Percentiles rank a stretch among this genome's conserved stretches.
Evolutionary conservation across 192 early-diverging fungal genomes (phyloP).

Genomic region (Hyaloraphidium curvatum): DNA sequence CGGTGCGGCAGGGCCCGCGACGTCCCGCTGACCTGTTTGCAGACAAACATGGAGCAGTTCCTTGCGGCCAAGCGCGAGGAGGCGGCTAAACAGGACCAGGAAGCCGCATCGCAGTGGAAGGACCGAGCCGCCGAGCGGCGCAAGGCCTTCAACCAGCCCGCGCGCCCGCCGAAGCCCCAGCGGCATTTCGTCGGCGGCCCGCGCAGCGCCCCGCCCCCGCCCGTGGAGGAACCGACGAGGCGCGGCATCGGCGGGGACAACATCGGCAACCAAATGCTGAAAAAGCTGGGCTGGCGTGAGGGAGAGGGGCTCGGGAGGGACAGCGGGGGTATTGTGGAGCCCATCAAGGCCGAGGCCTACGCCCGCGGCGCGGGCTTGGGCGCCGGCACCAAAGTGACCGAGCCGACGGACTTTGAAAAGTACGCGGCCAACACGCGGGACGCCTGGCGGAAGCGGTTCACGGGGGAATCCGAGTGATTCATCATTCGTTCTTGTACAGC

Average conservation of each 20-base stretch:
- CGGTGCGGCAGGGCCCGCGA: background rate
- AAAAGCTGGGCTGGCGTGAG: slow-evolving; percentile 51
- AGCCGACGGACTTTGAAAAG: too few species aligned
- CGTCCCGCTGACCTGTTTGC: background rate
- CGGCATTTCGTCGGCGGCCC: slow-evolving; percentile 13
- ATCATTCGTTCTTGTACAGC: too few species aligned
- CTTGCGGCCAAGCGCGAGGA: slow-evolving; percentile 7
- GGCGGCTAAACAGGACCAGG: background rate
- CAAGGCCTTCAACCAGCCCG: slow-evolving; percentile 34
- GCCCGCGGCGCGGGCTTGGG: slow-evolving; percentile 25
- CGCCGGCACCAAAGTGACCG: slow-evolving; percentile 7
- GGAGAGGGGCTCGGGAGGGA: slow-evolving; percentile 35
- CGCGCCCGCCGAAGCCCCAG: too few species aligned
- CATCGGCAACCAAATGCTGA: slow-evolving; percentile 33
- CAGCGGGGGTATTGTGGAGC: slow-evolving; percentile 23
- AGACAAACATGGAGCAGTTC: slow-evolving; percentile 12
- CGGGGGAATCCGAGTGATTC: too few species aligned
- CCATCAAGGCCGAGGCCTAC: slow-evolving; percentile 24
- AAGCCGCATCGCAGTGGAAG: slow-evolving; percentile 23
- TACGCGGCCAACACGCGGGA: too few species aligned
- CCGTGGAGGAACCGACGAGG: slow-evolving; percentile 15
- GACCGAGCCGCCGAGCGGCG: slow-evolving; percentile 45
- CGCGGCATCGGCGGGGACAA: slow-evolving; percentile 33
- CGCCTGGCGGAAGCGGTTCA: too few species aligned
- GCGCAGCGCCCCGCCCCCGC: background rate